phyloP scores from a whole-genome alignment of 2,329 filamentous ascomycete species.

The Aspergillus chevalieri region DNA sequence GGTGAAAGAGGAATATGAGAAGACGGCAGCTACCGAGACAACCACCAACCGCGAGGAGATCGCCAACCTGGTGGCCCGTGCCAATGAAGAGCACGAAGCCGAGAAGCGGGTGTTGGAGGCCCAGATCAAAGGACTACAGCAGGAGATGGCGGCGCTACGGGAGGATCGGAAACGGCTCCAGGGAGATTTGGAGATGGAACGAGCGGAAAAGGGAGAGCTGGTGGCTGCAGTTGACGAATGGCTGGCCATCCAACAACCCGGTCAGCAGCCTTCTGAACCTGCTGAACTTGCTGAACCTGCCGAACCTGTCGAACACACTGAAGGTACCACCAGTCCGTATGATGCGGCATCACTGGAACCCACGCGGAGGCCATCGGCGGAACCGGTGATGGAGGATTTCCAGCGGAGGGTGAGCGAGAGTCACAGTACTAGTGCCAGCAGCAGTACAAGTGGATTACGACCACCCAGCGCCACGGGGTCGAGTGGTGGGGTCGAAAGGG shows the following conservation, averaged over 20 bases:
- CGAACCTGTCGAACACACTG: not conserved
- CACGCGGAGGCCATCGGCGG: constrained; percentile 2
- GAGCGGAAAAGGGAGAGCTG: constrained; percentile 43
- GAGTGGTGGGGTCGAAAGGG: constrained; percentile 6
- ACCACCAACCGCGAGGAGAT: constrained; percentile 34
- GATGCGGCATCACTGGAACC: constrained; percentile 9
- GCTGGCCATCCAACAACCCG: constrained; percentile 34
- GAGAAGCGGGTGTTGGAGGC: constrained; percentile 65
- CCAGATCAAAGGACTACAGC: constrained; percentile 66
- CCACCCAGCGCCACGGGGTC: constrained; percentile 22
- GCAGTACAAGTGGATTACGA: constrained; percentile 25
- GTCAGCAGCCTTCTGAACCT: constrained; percentile 1
- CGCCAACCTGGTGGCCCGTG: constrained; percentile 36
- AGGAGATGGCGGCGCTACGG: constrained; percentile 64
- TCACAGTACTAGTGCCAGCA: constrained; percentile 16
- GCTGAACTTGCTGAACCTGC: not conserved
- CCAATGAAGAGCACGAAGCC: constrained; percentile 58
- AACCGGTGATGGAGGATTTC: constrained; percentile 14
- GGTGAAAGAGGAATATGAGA: constrained; percentile 59
- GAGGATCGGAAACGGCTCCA: constrained; percentile 61
- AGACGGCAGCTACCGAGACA: constrained; percentile 55
- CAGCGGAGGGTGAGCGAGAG: constrained; percentile 21
- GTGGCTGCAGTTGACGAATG: constrained; percentile 45
- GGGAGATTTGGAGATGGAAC: constrained; percentile 51
- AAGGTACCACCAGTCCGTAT: not conserved